Evolutionary conservation across 148 eudicot genomes (phyloP), one percentile per base, ranked within the genome.

Genomic region (Polygonum aviculare): DNA sequence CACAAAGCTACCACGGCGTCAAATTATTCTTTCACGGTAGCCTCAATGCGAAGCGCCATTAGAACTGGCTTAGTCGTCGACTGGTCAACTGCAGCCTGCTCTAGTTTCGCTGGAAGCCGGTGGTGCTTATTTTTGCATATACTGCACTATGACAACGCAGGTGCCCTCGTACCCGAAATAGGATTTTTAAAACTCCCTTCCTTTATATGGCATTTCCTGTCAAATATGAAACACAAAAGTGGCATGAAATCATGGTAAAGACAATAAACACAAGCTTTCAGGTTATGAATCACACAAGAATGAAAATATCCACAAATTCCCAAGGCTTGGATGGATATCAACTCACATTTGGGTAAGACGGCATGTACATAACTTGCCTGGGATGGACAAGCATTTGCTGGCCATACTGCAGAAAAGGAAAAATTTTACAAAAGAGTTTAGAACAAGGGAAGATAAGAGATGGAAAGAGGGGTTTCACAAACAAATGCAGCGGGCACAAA

Each of bases 351-450:
- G 94, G 89, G 83, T 89, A 93, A 38, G 89, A 82, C 72, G 88
- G 99, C 97, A 93, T 95, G 89, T 90, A 93, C 80, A 93, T 62
- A 57, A 95, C 86, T 80, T 85, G 94, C 76, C 93, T 88, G 45
- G 92, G 98, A 74, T 92, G 98, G 76, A 97, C 93, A 65, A 92
- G 76, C 77, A 95, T 81, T 83, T 86, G 99, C 87, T 93, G 99
- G 78, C 97, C 93, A 80, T 87, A 93, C 94, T 90, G 93, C 82
- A 79, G 77, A 60, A 72, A 49, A 22, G 47, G 35, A 3, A 69
- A 26, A 3, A 73, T 2, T 73, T 2, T 21, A 72, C 36, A 52
- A 2, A 72, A 45, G 18, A 69, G 72, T 5, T 10, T 12, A 72
- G 10, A 6, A 44, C 2, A 41, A 16, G 22, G n/a, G 51, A 19